These are phyloP conservation scores for Botrytis sinoallii DNA, from an alignment of 2,329 filamentous ascomycete genomes.

Conservation along the genomic window DNA sequence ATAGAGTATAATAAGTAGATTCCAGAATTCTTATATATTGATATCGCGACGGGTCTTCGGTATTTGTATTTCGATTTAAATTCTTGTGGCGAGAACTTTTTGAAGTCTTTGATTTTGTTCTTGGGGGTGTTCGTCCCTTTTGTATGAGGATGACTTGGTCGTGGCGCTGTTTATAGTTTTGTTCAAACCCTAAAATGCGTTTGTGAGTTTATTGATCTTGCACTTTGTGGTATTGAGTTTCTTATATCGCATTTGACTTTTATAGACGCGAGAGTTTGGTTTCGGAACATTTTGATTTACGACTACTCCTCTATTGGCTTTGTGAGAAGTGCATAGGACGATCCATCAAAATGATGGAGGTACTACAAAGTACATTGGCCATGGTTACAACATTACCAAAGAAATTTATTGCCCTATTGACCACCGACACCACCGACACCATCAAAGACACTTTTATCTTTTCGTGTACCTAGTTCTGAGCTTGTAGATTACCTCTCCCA, in stretches of 20 bases:
- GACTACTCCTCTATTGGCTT: neutral
- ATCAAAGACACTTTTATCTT: rapidly evolving
- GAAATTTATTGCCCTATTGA: neutral
- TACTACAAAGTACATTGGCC: neutral
- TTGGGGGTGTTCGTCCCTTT: neutral
- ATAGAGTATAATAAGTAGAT: too few relatives aligned
- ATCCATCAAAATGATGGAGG: neutral
- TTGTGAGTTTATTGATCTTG: neutral
- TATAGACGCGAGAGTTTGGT: neutral
- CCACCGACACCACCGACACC: too few relatives aligned
- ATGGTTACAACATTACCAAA: neutral
- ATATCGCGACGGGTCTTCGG: neutral
- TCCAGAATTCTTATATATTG: too few relatives aligned
- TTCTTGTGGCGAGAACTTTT: neutral
- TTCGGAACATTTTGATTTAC: neutral
- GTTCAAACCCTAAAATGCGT: too few relatives aligned
- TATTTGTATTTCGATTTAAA: too few relatives aligned
- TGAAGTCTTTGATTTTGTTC: neutral
- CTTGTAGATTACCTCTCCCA: neutral
- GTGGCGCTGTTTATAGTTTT: neutral
- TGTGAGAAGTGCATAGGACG: neutral
- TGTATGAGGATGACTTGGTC: neutral
- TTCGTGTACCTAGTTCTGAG: neutral
- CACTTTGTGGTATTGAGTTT: neutral
- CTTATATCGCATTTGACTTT: neutral